Base-by-base conservation (phyloP, 257 asterid genomes). In the Gynochthodes officinalis region DNA sequence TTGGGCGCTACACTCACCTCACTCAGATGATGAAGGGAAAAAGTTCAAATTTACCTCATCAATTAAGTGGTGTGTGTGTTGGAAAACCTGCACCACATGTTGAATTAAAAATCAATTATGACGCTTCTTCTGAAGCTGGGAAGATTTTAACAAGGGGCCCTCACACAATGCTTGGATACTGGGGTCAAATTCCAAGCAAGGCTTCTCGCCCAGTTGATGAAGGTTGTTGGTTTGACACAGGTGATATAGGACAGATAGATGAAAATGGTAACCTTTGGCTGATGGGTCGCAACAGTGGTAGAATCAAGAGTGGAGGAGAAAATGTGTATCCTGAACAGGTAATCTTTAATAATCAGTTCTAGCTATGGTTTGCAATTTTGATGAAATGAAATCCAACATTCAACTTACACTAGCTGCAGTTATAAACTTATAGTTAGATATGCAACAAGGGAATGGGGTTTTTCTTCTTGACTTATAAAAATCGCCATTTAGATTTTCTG, bases 231-330 rank as follows among this genome's bases (percentile, higher is more conserved):
- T 72, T 89, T 3, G 97, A 94, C 75, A 94, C 98, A 2, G 98
- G 97, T 74, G 98, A 94, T 69, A 81, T 89, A 3, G 97, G 98
- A 32, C 82, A 50, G 65, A 78, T 88, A 49, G 97, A 91, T 70
- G 89, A 76, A 43, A 52, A n/a, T 13, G 99, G 97, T 60, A 87
- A 87, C 73, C 87, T 94, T 18, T 94, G 96, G 97, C 96, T 94
- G 69, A 70, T 89, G 28, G 98, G 98, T 44, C 96, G 97, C 54
- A 86, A 70, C 37, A 86, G 88, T 70, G 97, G 87, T 40, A 85
- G 84, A 76, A 94, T 94, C 85, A 94, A 91, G 88, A 94, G 87
- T 53, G 97, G 98, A 19, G 98, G 98, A 33, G 98, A 94, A 75
- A 91, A 89, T 73, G 72, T 94, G 32, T 91, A 89, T 70, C 98